A percentile compares a stretch with the other conserved stretches of the same genome.
These are phyloP conservation scores for Saksenaea oblongispora DNA, from an alignment of 371 early-diverging fungal genomes.

Conservation along the genomic window DNA sequence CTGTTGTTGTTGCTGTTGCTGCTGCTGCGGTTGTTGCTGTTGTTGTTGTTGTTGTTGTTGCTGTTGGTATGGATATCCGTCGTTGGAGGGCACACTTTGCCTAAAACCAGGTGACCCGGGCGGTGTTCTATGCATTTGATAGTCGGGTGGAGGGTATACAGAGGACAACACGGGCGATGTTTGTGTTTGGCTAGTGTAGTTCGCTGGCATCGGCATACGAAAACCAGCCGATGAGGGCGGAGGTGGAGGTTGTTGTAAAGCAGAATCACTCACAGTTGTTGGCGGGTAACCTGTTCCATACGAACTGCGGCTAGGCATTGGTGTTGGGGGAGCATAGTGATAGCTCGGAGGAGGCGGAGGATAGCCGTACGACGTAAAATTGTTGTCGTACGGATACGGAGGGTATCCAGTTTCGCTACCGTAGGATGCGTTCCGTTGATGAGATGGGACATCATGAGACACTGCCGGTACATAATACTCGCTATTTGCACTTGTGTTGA, in stretches of 20 bases:
- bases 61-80: slow-evolving; percentile 1
- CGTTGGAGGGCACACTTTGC: background rate
- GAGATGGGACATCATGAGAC: background rate
- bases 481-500: background rate
- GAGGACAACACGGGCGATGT: background rate
- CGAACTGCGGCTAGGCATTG: slow-evolving; percentile 13
- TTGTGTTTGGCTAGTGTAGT: background rate
- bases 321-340: slow-evolving; percentile 10
- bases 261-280: slow-evolving; percentile 8
- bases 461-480: background rate
- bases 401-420: slow-evolving; percentile 12
- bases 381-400: slow-evolving; percentile 47
- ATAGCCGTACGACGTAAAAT: slow-evolving; percentile 44
- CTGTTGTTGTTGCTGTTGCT: too few relatives aligned
- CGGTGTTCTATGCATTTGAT: slow-evolving; percentile 10
- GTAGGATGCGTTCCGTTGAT: slow-evolving; percentile 9
- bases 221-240: background rate
- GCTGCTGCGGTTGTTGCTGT: background rate
- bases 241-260: slow-evolving; percentile 3
- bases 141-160: slow-evolving; percentile 7
- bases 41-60: slow-evolving; percentile 12
- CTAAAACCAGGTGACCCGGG: slow-evolving; percentile 10
- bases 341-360: background rate
- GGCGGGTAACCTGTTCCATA: slow-evolving; percentile 15
- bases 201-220: slow-evolving; percentile 14